phyloP scores from a whole-genome alignment of 2,329 filamentous ascomycete species.

The Aureobasidium sp. region DNA sequence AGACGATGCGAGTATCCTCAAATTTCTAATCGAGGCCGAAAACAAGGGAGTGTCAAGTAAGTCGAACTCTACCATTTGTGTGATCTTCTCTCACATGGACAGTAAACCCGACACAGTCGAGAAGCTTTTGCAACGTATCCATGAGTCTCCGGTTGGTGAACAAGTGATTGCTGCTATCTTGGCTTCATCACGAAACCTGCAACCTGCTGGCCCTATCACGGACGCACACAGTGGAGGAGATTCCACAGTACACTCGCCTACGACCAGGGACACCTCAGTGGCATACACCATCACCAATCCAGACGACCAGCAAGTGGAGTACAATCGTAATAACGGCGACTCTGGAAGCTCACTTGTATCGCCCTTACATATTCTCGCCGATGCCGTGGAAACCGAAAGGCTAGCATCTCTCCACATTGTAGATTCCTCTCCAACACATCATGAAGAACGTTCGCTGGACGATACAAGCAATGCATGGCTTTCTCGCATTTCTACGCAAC shows the following conservation, averaged over 20 bases:
- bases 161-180: conserved; percentile 1
- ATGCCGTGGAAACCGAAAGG: neutral
- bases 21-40: neutral
- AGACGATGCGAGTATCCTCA: neutral
- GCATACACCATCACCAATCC: neutral
- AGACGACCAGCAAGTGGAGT: neutral
- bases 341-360: neutral
- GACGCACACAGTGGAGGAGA: neutral
- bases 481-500: neutral
- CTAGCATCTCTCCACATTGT: neutral
- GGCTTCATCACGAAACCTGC: neutral
- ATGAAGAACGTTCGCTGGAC: neutral
- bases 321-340: neutral
- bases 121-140: neutral
- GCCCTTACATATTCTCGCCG: neutral
- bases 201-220: neutral
- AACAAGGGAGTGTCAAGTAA: conserved; percentile 6
- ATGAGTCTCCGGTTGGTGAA: neutral
- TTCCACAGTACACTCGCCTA: neutral
- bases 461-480: neutral
- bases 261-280: neutral
- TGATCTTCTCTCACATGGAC: neutral
- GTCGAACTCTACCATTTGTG: neutral
- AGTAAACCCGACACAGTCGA: neutral
- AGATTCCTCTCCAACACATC: neutral